Base-by-base conservation (phyloP, 2,329 filamentous ascomycete genomes). In the Botryotinia globosa region DNA sequence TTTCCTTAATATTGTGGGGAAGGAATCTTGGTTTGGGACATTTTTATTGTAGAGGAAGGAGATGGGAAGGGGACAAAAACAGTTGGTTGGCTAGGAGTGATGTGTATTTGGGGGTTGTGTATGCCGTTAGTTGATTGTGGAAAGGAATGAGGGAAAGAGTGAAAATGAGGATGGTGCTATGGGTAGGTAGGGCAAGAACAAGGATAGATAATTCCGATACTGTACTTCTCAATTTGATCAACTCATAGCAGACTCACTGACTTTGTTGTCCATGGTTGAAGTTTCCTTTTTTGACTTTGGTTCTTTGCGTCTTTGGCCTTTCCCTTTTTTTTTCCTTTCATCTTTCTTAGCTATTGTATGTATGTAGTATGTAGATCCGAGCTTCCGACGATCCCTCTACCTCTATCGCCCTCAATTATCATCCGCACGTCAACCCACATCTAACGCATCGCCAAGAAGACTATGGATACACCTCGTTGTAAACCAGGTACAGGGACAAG, bases 161-260 rank as follows among this genome's bases (percentile, higher is more conserved):
- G 83, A 86, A 73, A 73, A 81, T 54, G 75, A 86, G 88, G 80
- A 83, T 77, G 69, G 79, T 79, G 73, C 72, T 86, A 51, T 51
- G 45, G 10, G 73, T 83, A 81, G 75, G 61, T 44, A 75, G 72
- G 64, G 32, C n/a, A 65, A 69, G 72, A 44, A 71, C 32, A 66
- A 42, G 68, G 42, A 70, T 70, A 70, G 59, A 64, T 54, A 63
- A 62, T 63, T 70, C 18, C 45, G 58, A 64, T 63, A 64, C 44
- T 64, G 68, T 54, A 63, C 62, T 70, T 58, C 42, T 70, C 37
- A 62, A 63, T 63, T 64, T 70, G 29, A 63, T 63, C 22, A 39
- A 59, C 58, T 70, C 56, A 25, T 70, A n/a, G 68, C 44, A 34
- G 44, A 64, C 18, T n/a, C 37, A 66, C 45, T n/a, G 14, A 37